Base-by-base conservation (phyloP, 1,284 basidiomycete species). In the Cutaneotrichosporon sp. region DNA sequence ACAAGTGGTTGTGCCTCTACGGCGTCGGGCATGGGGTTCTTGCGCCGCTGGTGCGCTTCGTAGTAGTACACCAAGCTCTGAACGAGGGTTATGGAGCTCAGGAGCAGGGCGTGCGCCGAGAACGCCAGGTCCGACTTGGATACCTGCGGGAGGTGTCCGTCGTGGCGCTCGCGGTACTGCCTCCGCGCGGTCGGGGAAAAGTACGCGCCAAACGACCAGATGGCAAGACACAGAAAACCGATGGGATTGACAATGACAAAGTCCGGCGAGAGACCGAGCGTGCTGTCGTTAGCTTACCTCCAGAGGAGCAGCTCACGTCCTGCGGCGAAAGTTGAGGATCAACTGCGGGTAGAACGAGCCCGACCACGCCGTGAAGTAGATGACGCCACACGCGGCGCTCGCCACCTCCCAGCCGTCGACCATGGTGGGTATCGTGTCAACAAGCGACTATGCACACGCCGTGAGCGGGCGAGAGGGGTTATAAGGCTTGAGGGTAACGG, bases 331-430 rank as follows among this genome's bases (percentile, higher is more conserved):
- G 58, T 78, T 78, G 52, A 77, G 67, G 35, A 76, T 46, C 15
- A 75, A 37, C 46, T 78, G 77, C 3, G 77, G 77, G 57, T 78
- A 78, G 65, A 79, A 78, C 3, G 70, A 73, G 5, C 65, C 52
- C 12, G 69, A 70, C 75, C 75, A 76, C 18, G 72, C 67, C 18
- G 61, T 40, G 41, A 74, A 75, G 65, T 76, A 76, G n/a, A 59
- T 60, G 9, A 72, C 53, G 10, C 73, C 73, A 40, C 61, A 64
- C 26, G 66, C 45, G 21, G 52, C 37, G 20, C 40, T 45, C 23
- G 46, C 45, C 23, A 54, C 14, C 33, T 60, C 30, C 59, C 59
- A 60, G 18, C 45, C 17, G 37, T 30, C 17, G 3, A 37, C 21
- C 39, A 42, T 49, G n/a, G 17, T 35, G 43, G 38, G 13, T 10